Base-by-base conservation (phyloP, 257 asterid genomes). In the Anisodus tanguticus region DNA sequence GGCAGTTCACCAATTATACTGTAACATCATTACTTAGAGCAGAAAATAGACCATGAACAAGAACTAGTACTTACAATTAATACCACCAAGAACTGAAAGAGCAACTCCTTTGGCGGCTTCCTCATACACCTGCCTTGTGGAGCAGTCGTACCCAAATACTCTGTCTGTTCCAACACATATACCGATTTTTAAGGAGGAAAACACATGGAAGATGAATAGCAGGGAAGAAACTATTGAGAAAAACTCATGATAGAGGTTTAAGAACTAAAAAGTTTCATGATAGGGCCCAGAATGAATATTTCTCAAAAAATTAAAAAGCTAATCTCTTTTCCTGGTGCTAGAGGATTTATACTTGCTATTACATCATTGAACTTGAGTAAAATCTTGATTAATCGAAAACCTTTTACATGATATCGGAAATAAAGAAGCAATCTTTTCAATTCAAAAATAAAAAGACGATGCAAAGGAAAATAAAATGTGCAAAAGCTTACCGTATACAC, bases 21-120 rank as follows among this genome's bases (percentile, higher is more conserved):
- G 93, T 59, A 86, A 71, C 83, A 49, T 43, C 80, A 83, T 69
- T 47, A 79, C 19, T 16, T 15, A 35, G 59, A 35, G 47, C 3
- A 31, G 51, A 84, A 64, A n/a, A 64, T 77, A 22, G 37, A 79
- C 22, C 37, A 3, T 37, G 26, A 78, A 35, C 53, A 11, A 37
- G 26, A n/a, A 76, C 19, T 6, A 51, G 67, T 69, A 86, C 99
- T 92, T 89, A 97, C 99, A 94, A 86, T 94, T 95, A 39, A 95
- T 91, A 59, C 98, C 98, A 83, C 91, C 88, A 62, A 94, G 86
- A 69, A 93, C 99, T 64, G 98, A 93, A 63, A 97, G 93, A 13
- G 94, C 96, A 12, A 95, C 88, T 81, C 87, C 92, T 87, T 94
- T 97, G 5, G 99, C 98, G 12, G 95, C 94, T 51, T 94, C 98